Percentiles rank a stretch among this genome's conserved stretches.
These are phyloP conservation scores for Rhizopogon salebrosus DNA, from an alignment of 768 basidiomycete genomes.

Conservation along the genomic window DNA sequence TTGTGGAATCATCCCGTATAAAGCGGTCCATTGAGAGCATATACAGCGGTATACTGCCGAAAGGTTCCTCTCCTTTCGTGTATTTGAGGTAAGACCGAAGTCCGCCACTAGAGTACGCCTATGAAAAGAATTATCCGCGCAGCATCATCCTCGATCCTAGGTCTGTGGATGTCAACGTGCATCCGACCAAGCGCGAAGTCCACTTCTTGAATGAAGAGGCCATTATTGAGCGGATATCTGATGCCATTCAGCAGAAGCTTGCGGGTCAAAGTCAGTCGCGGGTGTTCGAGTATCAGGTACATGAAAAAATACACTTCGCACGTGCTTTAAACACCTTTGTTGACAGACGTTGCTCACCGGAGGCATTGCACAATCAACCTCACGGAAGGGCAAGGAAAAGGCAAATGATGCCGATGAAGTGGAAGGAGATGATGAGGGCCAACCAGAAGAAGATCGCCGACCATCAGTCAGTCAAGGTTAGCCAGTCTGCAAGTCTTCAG, in stretches of 20 bases:
- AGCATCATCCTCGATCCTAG: conserved; percentile 82
- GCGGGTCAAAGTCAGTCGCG: conserved; percentile 60
- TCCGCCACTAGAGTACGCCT: not conserved
- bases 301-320: not conserved
- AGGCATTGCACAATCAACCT: conserved; percentile 31
- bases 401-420: conserved; percentile 35
- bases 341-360: conserved; percentile 58
- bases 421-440: conserved; percentile 20
- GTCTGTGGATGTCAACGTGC: conserved; percentile 94
- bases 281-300: conserved; percentile 69
- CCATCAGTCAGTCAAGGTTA: conserved; percentile 21
- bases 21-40: conserved; percentile 84
- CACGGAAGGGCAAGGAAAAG: conserved; percentile 21
- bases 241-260: conserved; percentile 64
- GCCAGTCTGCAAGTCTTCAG: not conserved
- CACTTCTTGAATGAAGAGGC: conserved; percentile 90
- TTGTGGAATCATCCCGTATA: conserved; percentile 85
- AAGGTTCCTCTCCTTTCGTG: conserved; percentile 86
- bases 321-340: not conserved
- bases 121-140: not conserved
- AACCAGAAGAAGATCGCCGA: conserved; percentile 23
- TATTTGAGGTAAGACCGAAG: conserved; percentile 70
- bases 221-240: conserved; percentile 73
- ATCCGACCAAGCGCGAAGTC: conserved; percentile 96
- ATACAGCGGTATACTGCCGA: conserved; percentile 82